A percentile compares a stretch with the other conserved stretches of the same genome.
Conservation (phyloP, 208 protist species). For the Leishmania gerbilli region DNA sequence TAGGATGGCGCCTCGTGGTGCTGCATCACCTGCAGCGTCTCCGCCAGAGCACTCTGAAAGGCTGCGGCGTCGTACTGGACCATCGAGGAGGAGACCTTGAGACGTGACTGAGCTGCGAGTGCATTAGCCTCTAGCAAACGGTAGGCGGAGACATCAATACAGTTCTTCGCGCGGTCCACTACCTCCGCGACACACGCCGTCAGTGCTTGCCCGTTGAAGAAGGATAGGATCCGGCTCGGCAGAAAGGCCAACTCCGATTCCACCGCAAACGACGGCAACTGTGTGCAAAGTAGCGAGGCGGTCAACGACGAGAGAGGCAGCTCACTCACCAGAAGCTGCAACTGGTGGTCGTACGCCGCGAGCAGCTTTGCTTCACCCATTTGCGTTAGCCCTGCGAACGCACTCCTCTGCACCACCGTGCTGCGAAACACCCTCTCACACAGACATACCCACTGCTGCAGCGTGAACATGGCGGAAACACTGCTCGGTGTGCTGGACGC, state of each 20-base stretch:
- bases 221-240: conserved; percentile 21
- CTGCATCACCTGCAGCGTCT: conserved; percentile 24
- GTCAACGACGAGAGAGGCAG: conserved; percentile 22
- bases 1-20: conserved; percentile 29
- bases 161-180: conserved; percentile 22
- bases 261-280: background rate
- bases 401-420: background rate
- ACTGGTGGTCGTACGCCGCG: conserved; percentile 10
- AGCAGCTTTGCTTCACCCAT: background rate
- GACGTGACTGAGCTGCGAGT: conserved; percentile 11
- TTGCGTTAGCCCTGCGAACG: background rate
- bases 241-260: conserved; percentile 8
- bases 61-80: conserved; percentile 1
- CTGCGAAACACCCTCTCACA: conserved; percentile 21
- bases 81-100: background rate
- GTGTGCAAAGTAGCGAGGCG: conserved; percentile 23
- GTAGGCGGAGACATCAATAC: conserved; percentile 22
- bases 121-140: conserved; percentile 33
- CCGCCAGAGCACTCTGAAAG: conserved; percentile 3
- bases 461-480: background rate
- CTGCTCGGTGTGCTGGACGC: background rate
- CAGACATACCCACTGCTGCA: conserved; percentile 16
- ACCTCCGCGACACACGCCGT: conserved; percentile 1
- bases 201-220: conserved; percentile 14
- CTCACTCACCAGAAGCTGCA: conserved; percentile 29